Evolutionary conservation across 371 early-diverging fungal genomes (phyloP).

Genomic region (Cokeromyces recurvatus): DNA sequence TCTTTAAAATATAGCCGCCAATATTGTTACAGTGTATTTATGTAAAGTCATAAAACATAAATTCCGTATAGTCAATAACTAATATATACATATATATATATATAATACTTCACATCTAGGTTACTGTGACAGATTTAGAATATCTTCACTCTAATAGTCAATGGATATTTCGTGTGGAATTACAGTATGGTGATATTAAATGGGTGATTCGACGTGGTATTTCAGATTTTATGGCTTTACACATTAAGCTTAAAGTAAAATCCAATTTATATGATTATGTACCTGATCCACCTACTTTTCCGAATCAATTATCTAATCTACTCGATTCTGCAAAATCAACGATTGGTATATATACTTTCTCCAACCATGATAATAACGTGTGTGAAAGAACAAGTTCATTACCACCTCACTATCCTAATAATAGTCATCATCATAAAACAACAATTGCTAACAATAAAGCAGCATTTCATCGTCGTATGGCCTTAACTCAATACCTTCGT

Average conservation of each 20-base stretch:
- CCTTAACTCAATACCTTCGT: slow-evolving; percentile 61
- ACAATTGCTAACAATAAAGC: neutral
- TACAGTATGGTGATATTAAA: slow-evolving; percentile 75
- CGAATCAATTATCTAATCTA: slow-evolving; percentile 41
- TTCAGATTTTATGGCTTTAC: slow-evolving; percentile 68
- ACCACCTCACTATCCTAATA: neutral
- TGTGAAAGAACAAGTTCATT: neutral
- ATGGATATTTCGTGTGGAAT: slow-evolving; percentile 64
- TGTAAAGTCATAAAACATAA: slow-evolving; percentile 14
- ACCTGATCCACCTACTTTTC: slow-evolving; percentile 41
- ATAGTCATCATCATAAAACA: neutral
- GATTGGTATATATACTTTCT: slow-evolving; percentile 17
- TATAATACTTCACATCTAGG: slow-evolving; percentile 6
- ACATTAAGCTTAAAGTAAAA: slow-evolving; percentile 55
- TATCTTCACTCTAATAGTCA: slow-evolving; percentile 30
- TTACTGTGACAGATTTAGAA: slow-evolving; percentile 57
- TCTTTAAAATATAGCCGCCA: slow-evolving; percentile 27
- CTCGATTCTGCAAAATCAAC: slow-evolving; percentile 36
- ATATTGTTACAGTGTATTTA: slow-evolving; percentile 35
- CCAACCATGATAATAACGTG: neutral
- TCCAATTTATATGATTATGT: slow-evolving; percentile 36
- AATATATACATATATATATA: no score
- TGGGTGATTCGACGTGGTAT: slow-evolving; percentile 74
- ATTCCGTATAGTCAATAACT: no score
- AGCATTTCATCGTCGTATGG: slow-evolving; percentile 31